A percentile compares a stretch with the other conserved stretches of the same genome.
Evolutionary conservation across 305 asterid genomes (phyloP).

Genomic region (Solanum chacoense): DNA sequence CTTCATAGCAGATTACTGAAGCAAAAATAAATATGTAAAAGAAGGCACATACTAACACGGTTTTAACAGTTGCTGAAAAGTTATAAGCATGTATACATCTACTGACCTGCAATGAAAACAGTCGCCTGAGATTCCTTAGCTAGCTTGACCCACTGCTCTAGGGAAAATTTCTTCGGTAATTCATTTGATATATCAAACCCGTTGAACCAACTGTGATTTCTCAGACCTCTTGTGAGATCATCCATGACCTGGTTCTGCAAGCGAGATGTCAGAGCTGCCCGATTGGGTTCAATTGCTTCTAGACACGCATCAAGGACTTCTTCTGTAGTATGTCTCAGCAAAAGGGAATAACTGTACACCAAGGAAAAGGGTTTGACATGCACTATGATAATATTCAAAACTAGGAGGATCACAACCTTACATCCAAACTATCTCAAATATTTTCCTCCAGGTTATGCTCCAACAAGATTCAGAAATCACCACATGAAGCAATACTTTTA

Average conservation of each 20-base stretch:
- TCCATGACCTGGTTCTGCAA: slow-evolving; percentile 65
- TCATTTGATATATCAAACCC: slow-evolving; percentile 83
- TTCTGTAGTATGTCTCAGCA: slow-evolving; percentile 90
- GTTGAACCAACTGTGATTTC: slow-evolving; percentile 55
- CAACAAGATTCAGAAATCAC: neutral
- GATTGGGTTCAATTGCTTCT: slow-evolving; percentile 70
- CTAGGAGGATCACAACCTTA: neutral
- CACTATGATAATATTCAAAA: slow-evolving; percentile 1
- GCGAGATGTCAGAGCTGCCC: slow-evolving; percentile 67
- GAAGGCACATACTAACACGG: neutral
- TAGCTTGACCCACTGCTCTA: slow-evolving; percentile 70
- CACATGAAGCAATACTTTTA: neutral
- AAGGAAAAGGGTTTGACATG: slow-evolving; percentile 9
- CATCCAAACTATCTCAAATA: neutral
- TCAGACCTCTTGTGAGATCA: slow-evolving; percentile 60
- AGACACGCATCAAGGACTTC: slow-evolving; percentile 93
- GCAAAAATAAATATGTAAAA: neutral
- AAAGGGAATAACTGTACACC: slow-evolving; percentile 66
- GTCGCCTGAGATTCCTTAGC: slow-evolving; percentile 73
- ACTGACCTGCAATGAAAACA: slow-evolving; percentile 77
- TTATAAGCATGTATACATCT: slow-evolving; percentile 3
- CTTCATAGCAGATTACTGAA: neutral
- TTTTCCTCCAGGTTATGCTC: neutral
- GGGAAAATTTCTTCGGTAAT: slow-evolving; percentile 46
- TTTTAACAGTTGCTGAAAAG: neutral